Conservation (phyloP, 2,329 filamentous ascomycete species). For the Colletotrichum eremochloae region DNA sequence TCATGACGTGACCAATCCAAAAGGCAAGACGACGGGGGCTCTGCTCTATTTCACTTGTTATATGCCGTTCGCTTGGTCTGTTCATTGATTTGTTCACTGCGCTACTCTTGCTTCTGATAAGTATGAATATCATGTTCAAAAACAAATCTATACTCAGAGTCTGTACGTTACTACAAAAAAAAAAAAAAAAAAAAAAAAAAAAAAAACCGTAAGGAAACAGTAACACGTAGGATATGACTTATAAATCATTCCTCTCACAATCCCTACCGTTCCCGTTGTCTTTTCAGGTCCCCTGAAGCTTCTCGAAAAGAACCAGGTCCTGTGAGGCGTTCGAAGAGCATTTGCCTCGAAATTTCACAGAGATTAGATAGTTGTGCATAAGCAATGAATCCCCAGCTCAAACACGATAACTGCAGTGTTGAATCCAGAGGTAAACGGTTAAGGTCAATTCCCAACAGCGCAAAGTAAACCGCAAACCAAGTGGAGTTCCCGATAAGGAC, state of each 20-base stretch:
- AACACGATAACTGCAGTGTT: background rate
- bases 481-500: constrained; percentile 34
- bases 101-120: background rate
- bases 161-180: background rate
- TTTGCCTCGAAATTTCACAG: background rate
- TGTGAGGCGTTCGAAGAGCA: background rate
- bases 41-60: background rate
- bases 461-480: background rate
- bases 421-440: background rate
- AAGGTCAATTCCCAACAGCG: background rate
- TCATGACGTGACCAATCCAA: background rate
- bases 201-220: background rate
- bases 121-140: background rate
- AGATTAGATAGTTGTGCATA: background rate
- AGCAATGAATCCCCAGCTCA: background rate
- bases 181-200: background rate
- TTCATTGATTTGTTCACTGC: background rate
- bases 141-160: background rate
- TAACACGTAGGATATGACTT: background rate
- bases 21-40: background rate
- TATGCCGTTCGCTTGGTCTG: background rate
- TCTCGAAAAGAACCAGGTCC: background rate
- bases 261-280: background rate
- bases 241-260: background rate
- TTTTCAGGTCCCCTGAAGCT: background rate